Base-by-base conservation (phyloP, 2,329 filamentous ascomycete species). In the Neocatenulostroma microsporum region DNA sequence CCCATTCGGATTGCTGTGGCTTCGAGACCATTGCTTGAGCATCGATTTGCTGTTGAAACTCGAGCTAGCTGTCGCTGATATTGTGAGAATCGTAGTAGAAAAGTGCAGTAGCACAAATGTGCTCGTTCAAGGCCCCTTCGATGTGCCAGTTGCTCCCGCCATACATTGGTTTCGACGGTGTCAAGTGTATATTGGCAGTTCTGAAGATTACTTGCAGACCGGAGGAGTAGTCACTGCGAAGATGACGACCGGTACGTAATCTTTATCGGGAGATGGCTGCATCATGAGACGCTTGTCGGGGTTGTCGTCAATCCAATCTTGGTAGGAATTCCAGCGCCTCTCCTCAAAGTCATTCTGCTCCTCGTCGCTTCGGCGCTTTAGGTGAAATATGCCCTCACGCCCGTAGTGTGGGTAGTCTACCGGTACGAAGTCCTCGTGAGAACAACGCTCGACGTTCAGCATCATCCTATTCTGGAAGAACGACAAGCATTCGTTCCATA, bases 161-260 rank as follows among this genome's bases (percentile, higher is more conserved):
- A 44, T 76, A 81, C 0, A 50, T 49, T 0, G 77, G 72, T 2
- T 74, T 68, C 13, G 74, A 70, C 0, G 78, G 78, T 0, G 68
- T 74, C 1, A 81, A 62, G 27, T 78, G 64, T 34, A 80, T 72
- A 23, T 67, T 71, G 2, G 74, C 68, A 45, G 83, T 62, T 49
- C 81, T 80, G 21, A 80, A 69, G 33, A 82, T 76, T 23, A 82
- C 56, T 47, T 83, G 78, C 3, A 82, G 49, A 2, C 70, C 69
- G 5, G 63, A 48, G 7, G 53, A 46, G 41, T 64, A 70, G n/a
- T 62, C 47, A 13, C 49, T 27, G 24, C 47, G 45, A 2, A 55
- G 41, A 18, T 49, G n/a, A n/a, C n/a, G n/a, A n/a, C n/a, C n/a
- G n/a, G n/a, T n/a, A n/a, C n/a, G n/a, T n/a, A n/a, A n/a, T n/a